Evolutionary conservation across 768 basidiomycete genomes (phyloP).

Genomic region (Xerocomus brunneocitrinus): DNA sequence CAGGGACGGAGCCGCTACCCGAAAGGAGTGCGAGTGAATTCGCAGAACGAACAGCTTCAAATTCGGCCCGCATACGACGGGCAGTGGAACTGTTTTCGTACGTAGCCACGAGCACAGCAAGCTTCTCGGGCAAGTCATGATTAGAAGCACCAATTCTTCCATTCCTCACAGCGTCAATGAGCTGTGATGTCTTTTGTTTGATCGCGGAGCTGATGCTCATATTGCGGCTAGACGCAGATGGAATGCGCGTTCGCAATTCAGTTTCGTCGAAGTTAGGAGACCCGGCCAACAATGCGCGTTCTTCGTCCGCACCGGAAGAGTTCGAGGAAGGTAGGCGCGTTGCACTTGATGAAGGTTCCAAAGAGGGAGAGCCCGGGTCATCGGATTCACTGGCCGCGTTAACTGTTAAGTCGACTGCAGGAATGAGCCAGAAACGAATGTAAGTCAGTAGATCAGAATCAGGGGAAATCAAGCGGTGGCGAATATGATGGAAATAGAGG

Average conservation of each 20-base stretch:
- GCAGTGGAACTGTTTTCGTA: slow-evolving; percentile 69
- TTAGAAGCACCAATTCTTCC: slow-evolving; percentile 28
- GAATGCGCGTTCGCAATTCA: slow-evolving; percentile 43
- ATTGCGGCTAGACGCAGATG: slow-evolving; percentile 28
- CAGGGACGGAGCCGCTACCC: neutral
- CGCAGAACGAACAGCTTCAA: slow-evolving; percentile 37
- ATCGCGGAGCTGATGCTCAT: slow-evolving; percentile 50
- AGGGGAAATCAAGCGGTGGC: too few species aligned
- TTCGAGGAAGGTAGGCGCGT: slow-evolving; percentile 35
- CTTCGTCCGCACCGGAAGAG: slow-evolving; percentile 58
- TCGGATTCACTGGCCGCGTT: slow-evolving; percentile 43
- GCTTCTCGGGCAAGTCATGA: slow-evolving; percentile 47
- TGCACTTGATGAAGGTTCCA: slow-evolving; percentile 19
- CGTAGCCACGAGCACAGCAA: slow-evolving; percentile 67
- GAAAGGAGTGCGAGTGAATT: slow-evolving; percentile 2
- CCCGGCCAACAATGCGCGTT: slow-evolving; percentile 51
- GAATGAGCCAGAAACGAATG: slow-evolving; percentile 3
- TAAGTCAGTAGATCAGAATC: neutral
- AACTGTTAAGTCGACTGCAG: slow-evolving; percentile 68
- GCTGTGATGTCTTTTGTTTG: slow-evolving; percentile 68
- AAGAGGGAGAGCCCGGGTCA: slow-evolving; percentile 34
- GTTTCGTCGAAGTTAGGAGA: slow-evolving; percentile 44
- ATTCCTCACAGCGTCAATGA: slow-evolving; percentile 54
- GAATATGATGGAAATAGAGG: neutral
- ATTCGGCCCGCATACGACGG: slow-evolving; percentile 55